Evolutionary conservation across 2,329 filamentous ascomycete species (phyloP).

Genomic region (Xylariaceae sp.): DNA sequence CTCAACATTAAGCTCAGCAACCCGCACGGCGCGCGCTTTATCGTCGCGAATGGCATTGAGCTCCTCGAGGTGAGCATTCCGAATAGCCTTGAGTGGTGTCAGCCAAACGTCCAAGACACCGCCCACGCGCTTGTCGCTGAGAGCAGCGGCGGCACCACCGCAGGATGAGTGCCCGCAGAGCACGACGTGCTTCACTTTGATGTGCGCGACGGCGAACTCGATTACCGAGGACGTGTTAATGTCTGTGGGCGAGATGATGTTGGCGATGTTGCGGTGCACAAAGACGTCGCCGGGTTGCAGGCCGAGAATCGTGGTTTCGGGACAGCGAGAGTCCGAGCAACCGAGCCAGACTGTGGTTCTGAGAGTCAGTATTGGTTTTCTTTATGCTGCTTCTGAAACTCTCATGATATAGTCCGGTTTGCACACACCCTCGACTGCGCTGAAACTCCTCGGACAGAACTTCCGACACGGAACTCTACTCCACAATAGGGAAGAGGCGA

Average conservation of each 20-base stretch:
- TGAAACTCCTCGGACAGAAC: too few species aligned
- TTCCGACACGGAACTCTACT: background rate
- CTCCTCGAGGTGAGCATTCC: conserved; percentile 48
- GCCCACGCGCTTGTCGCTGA: conserved; percentile 44
- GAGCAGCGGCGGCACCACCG: conserved; percentile 61
- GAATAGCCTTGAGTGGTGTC: conserved; percentile 45
- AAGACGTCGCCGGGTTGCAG: conserved; percentile 81
- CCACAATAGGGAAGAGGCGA: background rate
- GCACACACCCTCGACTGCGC: too few species aligned
- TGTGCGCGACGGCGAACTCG: conserved; percentile 70
- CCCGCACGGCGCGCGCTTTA: conserved; percentile 51
- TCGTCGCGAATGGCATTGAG: conserved; percentile 51
- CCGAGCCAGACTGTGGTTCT: conserved; percentile 67
- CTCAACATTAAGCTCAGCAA: conserved; percentile 76
- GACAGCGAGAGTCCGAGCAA: conserved; percentile 80
- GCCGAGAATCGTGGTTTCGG: conserved; percentile 76
- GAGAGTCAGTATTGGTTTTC: conserved; percentile 4
- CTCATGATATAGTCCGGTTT: too few species aligned
- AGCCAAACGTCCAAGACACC: conserved; percentile 55
- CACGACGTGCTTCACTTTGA: conserved; percentile 68
- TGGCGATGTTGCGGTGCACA: conserved; percentile 87
- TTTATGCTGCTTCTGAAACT: background rate
- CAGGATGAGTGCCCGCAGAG: conserved; percentile 67
- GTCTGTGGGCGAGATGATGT: conserved; percentile 72
- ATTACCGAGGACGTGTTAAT: conserved; percentile 72